Evolutionary conservation across 2,329 filamentous ascomycete species (phyloP).

Genomic region (Lasiodiplodia hormozganensis): DNA sequence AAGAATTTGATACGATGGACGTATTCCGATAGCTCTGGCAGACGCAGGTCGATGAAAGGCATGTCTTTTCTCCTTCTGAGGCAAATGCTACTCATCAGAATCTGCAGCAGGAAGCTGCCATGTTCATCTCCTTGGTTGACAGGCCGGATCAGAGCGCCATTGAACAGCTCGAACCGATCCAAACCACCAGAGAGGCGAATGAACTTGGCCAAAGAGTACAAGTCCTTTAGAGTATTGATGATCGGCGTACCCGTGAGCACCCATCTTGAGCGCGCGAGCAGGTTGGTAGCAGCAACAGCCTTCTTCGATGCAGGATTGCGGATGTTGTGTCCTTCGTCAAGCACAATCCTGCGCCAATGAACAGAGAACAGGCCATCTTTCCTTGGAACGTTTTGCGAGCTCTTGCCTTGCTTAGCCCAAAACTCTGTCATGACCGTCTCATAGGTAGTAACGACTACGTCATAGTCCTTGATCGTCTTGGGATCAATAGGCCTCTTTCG

Average conservation of each 20-base stretch:
- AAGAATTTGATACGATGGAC: constrained; percentile 70
- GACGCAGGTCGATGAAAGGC: constrained; percentile 77
- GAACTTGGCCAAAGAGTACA: constrained; percentile 80
- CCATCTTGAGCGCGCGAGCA: constrained; percentile 70
- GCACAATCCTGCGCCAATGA: constrained; percentile 73
- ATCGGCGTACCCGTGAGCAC: constrained; percentile 84
- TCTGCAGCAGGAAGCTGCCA: constrained; percentile 75
- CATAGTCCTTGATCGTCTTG: constrained; percentile 67
- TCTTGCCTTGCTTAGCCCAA: constrained; percentile 35
- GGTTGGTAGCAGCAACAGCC: constrained; percentile 64
- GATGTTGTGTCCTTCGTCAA: constrained; percentile 83
- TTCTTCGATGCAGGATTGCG: constrained; percentile 73
- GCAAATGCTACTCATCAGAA: constrained; percentile 79
- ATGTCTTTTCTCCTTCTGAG: constrained; percentile 83
- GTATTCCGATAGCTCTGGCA: constrained; percentile 70
- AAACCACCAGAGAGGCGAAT: constrained; percentile 75
- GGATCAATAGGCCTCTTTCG: constrained; percentile 62
- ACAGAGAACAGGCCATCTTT: constrained; percentile 64
- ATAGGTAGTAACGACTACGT: constrained; percentile 82
- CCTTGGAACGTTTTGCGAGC: constrained; percentile 35
- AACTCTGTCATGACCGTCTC: constrained; percentile 63
- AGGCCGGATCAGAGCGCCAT: constrained; percentile 66
- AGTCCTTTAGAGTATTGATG: constrained; percentile 83
- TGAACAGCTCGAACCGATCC: constrained; percentile 67
- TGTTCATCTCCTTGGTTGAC: constrained; percentile 67